phyloP scores from a whole-genome alignment of 176 grass and related monocot genomes.

The Juncus inflexus region DNA sequence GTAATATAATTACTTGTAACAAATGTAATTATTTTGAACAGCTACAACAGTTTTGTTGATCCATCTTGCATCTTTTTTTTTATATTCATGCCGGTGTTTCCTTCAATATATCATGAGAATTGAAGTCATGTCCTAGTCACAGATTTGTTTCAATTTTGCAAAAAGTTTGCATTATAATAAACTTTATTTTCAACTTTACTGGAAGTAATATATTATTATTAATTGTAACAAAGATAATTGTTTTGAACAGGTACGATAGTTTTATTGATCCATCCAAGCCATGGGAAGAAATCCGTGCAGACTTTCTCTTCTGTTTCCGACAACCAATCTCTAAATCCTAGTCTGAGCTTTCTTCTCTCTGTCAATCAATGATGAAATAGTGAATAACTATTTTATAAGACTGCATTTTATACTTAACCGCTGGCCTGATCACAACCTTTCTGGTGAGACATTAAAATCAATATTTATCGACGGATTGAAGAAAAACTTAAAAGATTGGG shows the following conservation, averaged over 20 bases:
- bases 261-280: conserved; percentile 8
- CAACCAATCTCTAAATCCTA: background rate
- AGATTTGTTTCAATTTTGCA: no score
- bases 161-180: no score
- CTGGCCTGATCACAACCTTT: conserved; percentile 8
- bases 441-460: background rate
- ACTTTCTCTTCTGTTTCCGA: conserved; percentile 5
- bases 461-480: conserved; percentile 13
- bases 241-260: conserved; percentile 7
- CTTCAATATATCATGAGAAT: no score
- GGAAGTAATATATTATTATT: no score
- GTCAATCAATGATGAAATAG: conserved; percentile 6
- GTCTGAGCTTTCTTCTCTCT: background rate
- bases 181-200: no score
- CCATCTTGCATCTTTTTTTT: no score
- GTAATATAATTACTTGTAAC: no score
- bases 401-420: conserved; percentile 5
- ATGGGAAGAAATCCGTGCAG: conserved; percentile 13
- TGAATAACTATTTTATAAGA: conserved; percentile 4
- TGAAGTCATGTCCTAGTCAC: no score
- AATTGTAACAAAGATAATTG: no score
- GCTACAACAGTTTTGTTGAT: no score
- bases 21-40: no score
- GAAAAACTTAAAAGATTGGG: conserved; percentile 4
- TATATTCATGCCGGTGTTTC: no score